Evolutionary conservation across 768 basidiomycete species (phyloP).

Genomic region (Amyloporia xantha): DNA sequence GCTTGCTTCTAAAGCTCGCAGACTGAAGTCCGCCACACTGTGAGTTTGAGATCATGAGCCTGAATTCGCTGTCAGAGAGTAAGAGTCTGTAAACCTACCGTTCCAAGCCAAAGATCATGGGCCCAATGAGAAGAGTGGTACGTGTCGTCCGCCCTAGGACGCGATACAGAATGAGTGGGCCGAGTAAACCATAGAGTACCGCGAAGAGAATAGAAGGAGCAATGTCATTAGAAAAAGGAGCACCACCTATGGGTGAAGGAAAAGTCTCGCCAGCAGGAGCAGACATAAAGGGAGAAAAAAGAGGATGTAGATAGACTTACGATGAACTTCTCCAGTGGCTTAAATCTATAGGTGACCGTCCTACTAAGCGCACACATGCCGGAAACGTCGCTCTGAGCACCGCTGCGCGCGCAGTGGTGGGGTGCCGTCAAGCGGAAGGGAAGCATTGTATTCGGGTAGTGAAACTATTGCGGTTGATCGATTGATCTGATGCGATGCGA

Average conservation of each 20-base stretch:
- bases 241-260: constrained; percentile 7
- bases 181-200: constrained; percentile 12
- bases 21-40: neutral
- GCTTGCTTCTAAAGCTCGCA: neutral
- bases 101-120: constrained; percentile 14
- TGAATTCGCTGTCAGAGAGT: neutral
- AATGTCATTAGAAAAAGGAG: constrained; percentile 11
- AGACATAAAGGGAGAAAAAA: too few species aligned
- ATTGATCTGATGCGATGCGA: too few species aligned
- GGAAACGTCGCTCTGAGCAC: too few species aligned
- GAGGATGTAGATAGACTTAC: too few species aligned
- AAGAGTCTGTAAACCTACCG: constrained; percentile 8
- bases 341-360: too few species aligned
- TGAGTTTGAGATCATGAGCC: neutral
- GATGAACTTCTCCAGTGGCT: too few species aligned
- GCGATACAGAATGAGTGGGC: constrained; percentile 14
- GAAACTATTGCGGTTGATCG: too few species aligned
- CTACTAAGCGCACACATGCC: too few species aligned
- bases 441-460: too few species aligned
- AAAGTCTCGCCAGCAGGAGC: neutral
- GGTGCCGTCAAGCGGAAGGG: too few species aligned
- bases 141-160: constrained; percentile 7
- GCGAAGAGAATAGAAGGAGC: constrained; percentile 22
- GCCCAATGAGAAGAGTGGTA: constrained; percentile 10
- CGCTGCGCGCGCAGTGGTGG: too few species aligned